These are phyloP conservation scores for Lindgomyces ingoldianus DNA, from an alignment of 495 filamentous ascomycete species.

Conservation along the genomic window DNA sequence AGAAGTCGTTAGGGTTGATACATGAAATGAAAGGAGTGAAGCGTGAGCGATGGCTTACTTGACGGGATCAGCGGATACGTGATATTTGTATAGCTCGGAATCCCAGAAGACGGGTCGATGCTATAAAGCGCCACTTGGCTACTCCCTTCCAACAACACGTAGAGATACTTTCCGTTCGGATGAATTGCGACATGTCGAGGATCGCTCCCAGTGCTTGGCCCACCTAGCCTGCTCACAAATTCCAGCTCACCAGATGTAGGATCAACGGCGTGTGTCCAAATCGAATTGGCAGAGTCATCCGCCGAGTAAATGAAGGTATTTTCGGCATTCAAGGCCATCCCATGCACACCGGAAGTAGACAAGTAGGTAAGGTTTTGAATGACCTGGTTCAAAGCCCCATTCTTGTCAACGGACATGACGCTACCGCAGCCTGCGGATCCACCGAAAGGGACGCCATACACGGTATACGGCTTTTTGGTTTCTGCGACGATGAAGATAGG, in stretches of 20 bases:
- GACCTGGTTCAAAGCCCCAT: background rate
- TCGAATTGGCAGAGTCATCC: constrained; percentile 1
- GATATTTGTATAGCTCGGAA: background rate
- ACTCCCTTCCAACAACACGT: background rate
- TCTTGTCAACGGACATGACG: background rate
- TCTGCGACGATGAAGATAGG: background rate
- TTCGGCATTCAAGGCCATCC: background rate
- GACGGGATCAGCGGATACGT: constrained; percentile 3
- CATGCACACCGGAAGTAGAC: constrained; percentile 3
- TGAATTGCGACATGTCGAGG: constrained; percentile 1
- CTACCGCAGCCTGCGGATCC: background rate
- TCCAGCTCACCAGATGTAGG: background rate
- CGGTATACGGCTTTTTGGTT: background rate
- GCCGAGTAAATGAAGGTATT: constrained; percentile 8
- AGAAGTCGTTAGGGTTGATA: too few species aligned
- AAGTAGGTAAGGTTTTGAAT: background rate
- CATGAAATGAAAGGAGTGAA: too few species aligned
- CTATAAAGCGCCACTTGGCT: background rate
- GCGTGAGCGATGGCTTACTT: too few species aligned
- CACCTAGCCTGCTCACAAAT: background rate
- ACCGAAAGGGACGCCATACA: background rate
- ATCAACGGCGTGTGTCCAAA: constrained; percentile 2
- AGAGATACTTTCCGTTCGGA: background rate
- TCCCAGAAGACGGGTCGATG: background rate
- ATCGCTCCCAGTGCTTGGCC: background rate